Evolutionary conservation across 2,329 filamentous ascomycete species (phyloP).

Genomic region (Pseudocercospora fuligena): DNA sequence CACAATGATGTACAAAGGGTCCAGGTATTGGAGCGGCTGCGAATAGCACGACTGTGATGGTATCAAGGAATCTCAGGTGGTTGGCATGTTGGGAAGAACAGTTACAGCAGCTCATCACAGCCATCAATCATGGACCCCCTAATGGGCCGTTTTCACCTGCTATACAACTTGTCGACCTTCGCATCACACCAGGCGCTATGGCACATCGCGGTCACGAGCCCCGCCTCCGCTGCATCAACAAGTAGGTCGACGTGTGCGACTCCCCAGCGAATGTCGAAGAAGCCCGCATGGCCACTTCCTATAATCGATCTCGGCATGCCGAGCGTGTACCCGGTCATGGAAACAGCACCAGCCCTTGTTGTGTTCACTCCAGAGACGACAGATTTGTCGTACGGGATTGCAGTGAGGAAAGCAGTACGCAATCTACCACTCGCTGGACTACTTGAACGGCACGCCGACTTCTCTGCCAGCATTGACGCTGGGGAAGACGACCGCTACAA

Average conservation of each 20-base stretch:
- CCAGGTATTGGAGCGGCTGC: neutral
- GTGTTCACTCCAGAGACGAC: no score
- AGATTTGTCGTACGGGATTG: no score
- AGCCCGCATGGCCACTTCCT: neutral
- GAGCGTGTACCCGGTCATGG: no score
- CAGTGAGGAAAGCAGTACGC: no score
- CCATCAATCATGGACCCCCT: no score
- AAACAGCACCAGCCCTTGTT: no score
- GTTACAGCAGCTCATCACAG: no score
- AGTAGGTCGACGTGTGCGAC: neutral
- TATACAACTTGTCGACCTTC: neutral
- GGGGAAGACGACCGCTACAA: neutral
- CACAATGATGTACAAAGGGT: neutral
- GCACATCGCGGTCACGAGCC: neutral
- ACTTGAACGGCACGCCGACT: neutral
- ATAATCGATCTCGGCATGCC: neutral
- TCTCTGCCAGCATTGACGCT: neutral
- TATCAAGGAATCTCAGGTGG: neutral
- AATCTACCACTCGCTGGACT: no score
- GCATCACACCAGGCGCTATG: neutral
- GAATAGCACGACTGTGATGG: neutral
- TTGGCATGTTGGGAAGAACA: neutral
- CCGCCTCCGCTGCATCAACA: neutral
- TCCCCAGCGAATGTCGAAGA: neutral
- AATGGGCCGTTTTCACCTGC: neutral